Percentiles rank a stretch among this genome's conserved stretches.
Conservation (phyloP, 345 rosid genomes). For the Zanthoxylum bungeanum region DNA sequence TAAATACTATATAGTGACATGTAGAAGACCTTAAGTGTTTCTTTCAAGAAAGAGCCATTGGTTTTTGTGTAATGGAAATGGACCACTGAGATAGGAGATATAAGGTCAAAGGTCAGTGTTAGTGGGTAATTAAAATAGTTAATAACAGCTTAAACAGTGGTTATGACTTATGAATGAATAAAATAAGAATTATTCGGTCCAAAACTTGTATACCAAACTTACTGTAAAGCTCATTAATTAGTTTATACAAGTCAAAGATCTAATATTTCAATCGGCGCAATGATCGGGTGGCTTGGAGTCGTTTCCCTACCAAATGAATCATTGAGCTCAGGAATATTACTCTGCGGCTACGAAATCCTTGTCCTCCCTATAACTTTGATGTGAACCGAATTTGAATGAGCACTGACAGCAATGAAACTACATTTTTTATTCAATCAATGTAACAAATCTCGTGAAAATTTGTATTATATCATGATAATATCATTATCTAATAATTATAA, state of each 20-base stretch:
- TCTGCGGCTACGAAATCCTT: too few species aligned
- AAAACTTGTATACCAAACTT: slow-evolving; percentile 2
- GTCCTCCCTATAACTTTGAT: too few species aligned
- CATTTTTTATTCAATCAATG: too few species aligned
- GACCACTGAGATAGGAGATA: too few species aligned
- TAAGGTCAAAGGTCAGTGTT: slow-evolving; percentile 12
- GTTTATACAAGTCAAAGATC: slow-evolving; percentile 8
- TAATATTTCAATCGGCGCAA: slow-evolving; percentile 14
- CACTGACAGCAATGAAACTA: too few species aligned
- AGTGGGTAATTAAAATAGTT: not conserved
- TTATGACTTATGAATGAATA: not conserved
- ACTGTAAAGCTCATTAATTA: not conserved
- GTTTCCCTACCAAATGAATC: slow-evolving; percentile 9
- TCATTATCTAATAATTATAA: too few species aligned
- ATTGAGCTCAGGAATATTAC: not conserved
- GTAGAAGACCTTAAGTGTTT: too few species aligned
- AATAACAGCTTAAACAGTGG: not conserved
- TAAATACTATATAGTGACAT: too few species aligned
- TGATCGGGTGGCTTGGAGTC: slow-evolving; percentile 1
- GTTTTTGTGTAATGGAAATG: not conserved
- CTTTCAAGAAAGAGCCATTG: too few species aligned
- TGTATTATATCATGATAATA: too few species aligned
- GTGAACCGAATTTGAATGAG: too few species aligned
- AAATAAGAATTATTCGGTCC: not conserved
- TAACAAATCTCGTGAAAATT: too few species aligned